These are phyloP conservation scores for Eremochloa ophiuroides DNA, from an alignment of 176 grass and related monocot genomes.

Conservation along the genomic window DNA sequence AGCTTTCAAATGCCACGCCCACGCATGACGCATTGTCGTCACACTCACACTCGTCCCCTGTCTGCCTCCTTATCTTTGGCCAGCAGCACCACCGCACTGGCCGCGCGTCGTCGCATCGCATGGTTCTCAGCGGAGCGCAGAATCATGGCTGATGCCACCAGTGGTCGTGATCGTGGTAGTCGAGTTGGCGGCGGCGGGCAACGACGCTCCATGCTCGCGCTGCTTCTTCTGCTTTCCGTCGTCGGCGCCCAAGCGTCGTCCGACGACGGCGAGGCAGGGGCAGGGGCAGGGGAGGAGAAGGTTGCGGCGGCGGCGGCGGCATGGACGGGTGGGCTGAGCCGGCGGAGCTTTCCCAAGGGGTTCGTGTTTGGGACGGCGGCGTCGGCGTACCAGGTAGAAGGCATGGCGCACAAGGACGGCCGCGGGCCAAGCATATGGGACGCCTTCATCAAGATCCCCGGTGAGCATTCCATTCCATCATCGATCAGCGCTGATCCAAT, in stretches of 20 bases:
- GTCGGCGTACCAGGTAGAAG: slow-evolving; percentile 60
- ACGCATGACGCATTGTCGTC: neutral
- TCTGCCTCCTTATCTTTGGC: neutral
- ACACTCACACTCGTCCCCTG: neutral
- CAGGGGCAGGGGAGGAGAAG: neutral
- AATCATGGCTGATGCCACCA: neutral
- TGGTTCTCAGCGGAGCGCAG: neutral
- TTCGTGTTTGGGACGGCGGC: slow-evolving; percentile 49
- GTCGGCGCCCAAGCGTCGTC: neutral
- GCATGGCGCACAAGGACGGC: slow-evolving; percentile 51
- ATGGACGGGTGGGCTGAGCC: slow-evolving; percentile 37
- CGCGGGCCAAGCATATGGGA: slow-evolving; percentile 51
- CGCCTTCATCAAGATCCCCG: slow-evolving; percentile 25
- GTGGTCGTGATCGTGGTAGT: neutral
- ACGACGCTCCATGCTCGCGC: neutral
- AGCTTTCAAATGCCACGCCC: neutral
- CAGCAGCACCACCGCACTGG: neutral
- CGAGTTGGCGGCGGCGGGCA: neutral
- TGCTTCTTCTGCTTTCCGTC: neutral
- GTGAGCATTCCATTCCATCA: neutral
- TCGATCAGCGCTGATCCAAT: neutral
- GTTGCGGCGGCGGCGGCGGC: neutral
- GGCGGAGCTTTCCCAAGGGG: slow-evolving; percentile 33
- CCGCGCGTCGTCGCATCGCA: neutral
- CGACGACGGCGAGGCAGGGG: neutral